Evolutionary conservation across 148 eudicot species (phyloP).

Genomic region (Beta vulgaris): DNA sequence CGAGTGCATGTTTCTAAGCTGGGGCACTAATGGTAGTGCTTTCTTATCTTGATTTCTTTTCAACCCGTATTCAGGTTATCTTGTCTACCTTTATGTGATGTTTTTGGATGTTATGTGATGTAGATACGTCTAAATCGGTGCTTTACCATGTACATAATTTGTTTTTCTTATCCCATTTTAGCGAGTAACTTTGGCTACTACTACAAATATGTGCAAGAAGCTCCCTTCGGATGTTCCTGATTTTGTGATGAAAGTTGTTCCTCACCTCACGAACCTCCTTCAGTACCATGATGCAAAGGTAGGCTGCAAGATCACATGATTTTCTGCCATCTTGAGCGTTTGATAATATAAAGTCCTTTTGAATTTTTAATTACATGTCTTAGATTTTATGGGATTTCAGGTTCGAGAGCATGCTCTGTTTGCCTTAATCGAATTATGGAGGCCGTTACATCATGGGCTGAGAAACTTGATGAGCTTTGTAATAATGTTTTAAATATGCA

Average conservation of each 20-base stretch:
- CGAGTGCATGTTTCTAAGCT: constrained; percentile 94
- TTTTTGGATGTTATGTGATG: background rate
- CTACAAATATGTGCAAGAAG: constrained; percentile 99
- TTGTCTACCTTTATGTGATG: background rate
- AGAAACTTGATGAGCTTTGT: constrained; percentile 85
- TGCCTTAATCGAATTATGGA: constrained; percentile 93
- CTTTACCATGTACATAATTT: background rate
- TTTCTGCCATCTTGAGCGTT: background rate
- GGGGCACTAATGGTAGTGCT: constrained; percentile 98
- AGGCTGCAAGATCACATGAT: constrained; percentile 16
- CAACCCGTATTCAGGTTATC: constrained; percentile 92
- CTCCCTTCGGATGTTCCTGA: constrained; percentile 98
- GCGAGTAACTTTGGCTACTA: constrained; percentile 96
- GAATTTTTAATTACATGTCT: background rate
- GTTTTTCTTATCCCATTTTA: constrained; percentile 29
- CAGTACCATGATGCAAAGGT: constrained; percentile 99
- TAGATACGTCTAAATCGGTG: background rate
- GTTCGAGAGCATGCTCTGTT: constrained; percentile 91
- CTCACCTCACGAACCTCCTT: constrained; percentile 86
- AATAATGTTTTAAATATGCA: no score
- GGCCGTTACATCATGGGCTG: constrained; percentile 75
- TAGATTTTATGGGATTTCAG: constrained; percentile 35
- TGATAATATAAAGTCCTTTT: background rate
- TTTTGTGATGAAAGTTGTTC: constrained; percentile 99
- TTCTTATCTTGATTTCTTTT: constrained; percentile 96